Conservation (phyloP, 495 filamentous ascomycete genomes). For the Trichocladium uniseriatum region DNA sequence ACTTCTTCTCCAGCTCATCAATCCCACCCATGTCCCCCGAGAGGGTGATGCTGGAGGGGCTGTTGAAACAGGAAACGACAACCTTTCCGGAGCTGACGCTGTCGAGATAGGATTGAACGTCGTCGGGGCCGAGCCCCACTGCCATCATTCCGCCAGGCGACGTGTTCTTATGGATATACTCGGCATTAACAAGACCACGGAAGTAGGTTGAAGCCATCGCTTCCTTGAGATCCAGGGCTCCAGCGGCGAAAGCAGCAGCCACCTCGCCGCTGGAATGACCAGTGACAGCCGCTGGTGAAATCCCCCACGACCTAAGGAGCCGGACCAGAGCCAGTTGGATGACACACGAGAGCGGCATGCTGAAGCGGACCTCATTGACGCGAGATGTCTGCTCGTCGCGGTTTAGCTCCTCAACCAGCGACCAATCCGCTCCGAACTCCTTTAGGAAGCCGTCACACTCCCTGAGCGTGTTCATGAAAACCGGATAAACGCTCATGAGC, state of each 20-base stretch:
- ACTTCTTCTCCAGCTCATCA: too few species aligned
- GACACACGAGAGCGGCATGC: too few species aligned
- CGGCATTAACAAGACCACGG: slow-evolving; percentile 23
- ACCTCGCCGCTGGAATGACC: slow-evolving; percentile 55
- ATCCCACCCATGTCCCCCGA: too few species aligned
- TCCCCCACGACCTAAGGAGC: slow-evolving; percentile 37
- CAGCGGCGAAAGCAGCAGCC: slow-evolving; percentile 34
- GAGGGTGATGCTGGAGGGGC: too few species aligned
- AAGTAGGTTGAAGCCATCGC: slow-evolving; percentile 40
- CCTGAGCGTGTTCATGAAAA: slow-evolving; percentile 15
- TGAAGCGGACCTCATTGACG: slow-evolving; percentile 6
- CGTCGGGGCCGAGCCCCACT: slow-evolving; percentile 19
- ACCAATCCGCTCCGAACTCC: slow-evolving; percentile 12
- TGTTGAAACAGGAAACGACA: slow-evolving; percentile 34
- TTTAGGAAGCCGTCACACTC: slow-evolving; percentile 13
- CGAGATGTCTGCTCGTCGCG: slow-evolving; percentile 1
- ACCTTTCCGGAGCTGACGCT: slow-evolving; percentile 9
- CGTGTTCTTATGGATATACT: slow-evolving; percentile 12
- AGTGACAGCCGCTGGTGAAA: slow-evolving; percentile 36
- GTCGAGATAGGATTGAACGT: slow-evolving; percentile 6
- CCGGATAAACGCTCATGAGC: slow-evolving; percentile 29
- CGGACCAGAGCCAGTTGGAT: slow-evolving; percentile 39
- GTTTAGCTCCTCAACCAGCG: slow-evolving; percentile 2
- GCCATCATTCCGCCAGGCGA: slow-evolving; percentile 34
- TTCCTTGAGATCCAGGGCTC: slow-evolving; percentile 31